Percentiles rank a stretch among this genome's conserved stretches.
Conservation (phyloP, 768 basidiomycete genomes). For the Panaeolus cyanescens region DNA sequence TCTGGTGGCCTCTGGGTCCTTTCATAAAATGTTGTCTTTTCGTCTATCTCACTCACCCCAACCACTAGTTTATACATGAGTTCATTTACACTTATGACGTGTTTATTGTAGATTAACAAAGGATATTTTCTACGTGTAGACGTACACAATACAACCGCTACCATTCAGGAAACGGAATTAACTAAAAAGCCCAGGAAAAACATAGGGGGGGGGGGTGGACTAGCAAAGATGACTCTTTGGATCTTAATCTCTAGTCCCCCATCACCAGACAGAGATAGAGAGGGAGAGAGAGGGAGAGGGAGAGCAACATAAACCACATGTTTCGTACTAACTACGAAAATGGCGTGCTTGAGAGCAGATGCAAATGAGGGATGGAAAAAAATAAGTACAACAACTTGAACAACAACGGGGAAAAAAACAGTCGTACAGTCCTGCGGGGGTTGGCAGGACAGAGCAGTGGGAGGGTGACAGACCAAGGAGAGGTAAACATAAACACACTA, state of each 20-base stretch:
- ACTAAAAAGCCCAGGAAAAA: neutral
- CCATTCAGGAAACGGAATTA: neutral
- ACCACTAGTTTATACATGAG: too few species aligned
- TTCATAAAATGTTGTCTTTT: too few species aligned
- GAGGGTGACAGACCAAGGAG: neutral
- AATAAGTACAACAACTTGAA: constrained; percentile 1
- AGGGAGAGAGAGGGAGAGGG: neutral
- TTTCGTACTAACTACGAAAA: neutral
- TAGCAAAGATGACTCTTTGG: neutral
- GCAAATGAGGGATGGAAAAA: neutral
- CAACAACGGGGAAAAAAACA: neutral
- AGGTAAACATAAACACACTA: neutral
- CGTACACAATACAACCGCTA: neutral
- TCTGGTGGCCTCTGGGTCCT: too few species aligned
- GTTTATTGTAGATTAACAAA: constrained; percentile 2
- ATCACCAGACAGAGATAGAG: neutral
- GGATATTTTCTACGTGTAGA: neutral
- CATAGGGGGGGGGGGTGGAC: neutral
- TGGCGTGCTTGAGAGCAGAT: neutral
- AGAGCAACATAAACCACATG: neutral
- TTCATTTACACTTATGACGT: neutral
- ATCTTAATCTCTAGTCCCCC: neutral
- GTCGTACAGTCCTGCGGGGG: neutral
- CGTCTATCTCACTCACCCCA: too few species aligned
- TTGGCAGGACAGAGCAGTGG: neutral